Conservation (phyloP, 192 early-diverging fungal genomes). For the Backusella macrospora region DNA sequence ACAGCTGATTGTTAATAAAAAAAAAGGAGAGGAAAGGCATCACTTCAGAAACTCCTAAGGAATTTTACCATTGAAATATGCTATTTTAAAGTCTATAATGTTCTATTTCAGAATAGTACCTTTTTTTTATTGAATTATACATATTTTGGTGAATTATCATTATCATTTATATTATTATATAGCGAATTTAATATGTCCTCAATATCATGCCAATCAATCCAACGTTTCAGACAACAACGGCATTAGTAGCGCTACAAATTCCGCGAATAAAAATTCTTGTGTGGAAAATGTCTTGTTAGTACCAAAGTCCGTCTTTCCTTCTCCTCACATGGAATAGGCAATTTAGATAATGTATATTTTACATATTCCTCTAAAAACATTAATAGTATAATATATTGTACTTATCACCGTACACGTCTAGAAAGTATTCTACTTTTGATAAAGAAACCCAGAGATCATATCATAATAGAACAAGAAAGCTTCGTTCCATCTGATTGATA, state of each 20-base stretch:
- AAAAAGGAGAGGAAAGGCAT: neutral
- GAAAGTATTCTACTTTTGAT: slow-evolving; percentile 41
- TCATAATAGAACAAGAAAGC: slow-evolving; percentile 46
- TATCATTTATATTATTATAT: neutral
- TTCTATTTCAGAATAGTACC: neutral
- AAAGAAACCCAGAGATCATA: slow-evolving; percentile 49
- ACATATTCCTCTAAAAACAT: neutral
- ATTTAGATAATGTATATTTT: neutral
- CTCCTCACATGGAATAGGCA: neutral
- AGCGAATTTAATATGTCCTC: no score
- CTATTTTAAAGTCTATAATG: neutral
- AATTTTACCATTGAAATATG: neutral
- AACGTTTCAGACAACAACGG: neutral
- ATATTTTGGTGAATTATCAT: neutral
- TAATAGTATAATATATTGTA: neutral
- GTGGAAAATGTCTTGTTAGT: neutral
- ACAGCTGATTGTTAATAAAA: neutral
- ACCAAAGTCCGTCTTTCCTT: neutral
- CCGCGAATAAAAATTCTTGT: neutral
- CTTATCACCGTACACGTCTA: slow-evolving; percentile 16
- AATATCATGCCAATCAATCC: neutral
- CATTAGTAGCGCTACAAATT: neutral
- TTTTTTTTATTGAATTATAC: neutral
- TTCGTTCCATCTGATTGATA: slow-evolving; percentile 53
- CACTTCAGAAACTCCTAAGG: neutral